Conservation (phyloP, 148 eudicot species). For the Agrostemma githago region DNA sequence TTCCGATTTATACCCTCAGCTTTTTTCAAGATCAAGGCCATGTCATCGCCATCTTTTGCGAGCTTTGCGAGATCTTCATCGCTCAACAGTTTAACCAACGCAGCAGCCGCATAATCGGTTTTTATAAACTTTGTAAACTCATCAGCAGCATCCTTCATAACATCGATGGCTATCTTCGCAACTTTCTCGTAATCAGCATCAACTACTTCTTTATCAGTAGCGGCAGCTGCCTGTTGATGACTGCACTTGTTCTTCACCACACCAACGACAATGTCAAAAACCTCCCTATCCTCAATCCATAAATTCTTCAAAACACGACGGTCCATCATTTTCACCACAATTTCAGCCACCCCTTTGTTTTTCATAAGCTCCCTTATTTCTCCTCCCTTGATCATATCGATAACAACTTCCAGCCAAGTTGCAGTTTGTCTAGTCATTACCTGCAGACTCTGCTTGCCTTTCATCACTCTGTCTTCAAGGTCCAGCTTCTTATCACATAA, state of each 20-base stretch:
- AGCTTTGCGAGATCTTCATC: background rate
- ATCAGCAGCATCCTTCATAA: background rate
- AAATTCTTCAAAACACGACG: no score
- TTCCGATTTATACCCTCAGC: background rate
- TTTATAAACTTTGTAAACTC: background rate
- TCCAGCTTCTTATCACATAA: background rate
- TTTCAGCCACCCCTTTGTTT: background rate
- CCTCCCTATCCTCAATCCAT: no score
- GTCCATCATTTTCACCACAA: background rate
- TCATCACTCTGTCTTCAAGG: background rate
- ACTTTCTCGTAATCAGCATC: slow-evolving; percentile 2
- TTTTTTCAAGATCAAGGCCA: background rate
- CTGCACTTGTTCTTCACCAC: background rate
- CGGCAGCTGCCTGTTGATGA: background rate
- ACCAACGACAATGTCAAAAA: no score
- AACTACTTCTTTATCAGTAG: background rate
- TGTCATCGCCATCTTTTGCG: background rate
- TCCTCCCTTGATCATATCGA: background rate
- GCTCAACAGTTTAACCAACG: background rate
- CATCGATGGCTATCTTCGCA: background rate
- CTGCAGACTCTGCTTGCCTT: background rate
- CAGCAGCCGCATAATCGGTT: background rate
- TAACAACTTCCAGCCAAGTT: background rate
- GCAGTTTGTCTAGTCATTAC: background rate
- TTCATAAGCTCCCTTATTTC: slow-evolving; percentile 2